phyloP scores from a whole-genome alignment of 2,329 filamentous ascomycete genomes.

The Aspergillus tubingensis region DNA sequence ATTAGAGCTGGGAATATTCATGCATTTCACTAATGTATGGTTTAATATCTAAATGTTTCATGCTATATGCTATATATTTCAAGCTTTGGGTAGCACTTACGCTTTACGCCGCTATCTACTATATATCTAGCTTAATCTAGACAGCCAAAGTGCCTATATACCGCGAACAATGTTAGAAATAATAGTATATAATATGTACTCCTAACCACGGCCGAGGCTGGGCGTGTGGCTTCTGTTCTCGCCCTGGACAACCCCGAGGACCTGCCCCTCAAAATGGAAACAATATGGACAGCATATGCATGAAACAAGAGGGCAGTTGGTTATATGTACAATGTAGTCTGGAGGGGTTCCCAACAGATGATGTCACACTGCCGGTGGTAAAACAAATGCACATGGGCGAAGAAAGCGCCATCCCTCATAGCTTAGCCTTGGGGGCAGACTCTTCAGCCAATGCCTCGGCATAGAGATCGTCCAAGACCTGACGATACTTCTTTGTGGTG shows the following conservation, averaged over 20 bases:
- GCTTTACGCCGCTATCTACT: neutral
- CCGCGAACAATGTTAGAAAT: neutral
- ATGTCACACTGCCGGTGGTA: neutral
- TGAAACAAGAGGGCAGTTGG: neutral
- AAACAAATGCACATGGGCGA: neutral
- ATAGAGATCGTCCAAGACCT: slow-evolving; percentile 62
- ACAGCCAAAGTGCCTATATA: neutral
- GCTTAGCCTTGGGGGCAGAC: slow-evolving; percentile 43
- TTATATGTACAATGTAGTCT: neutral
- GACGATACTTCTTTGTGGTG: slow-evolving; percentile 62
- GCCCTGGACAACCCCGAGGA: neutral
- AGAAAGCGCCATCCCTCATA: slow-evolving; percentile 27
- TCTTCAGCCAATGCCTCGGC: slow-evolving; percentile 52
- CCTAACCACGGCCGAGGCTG: neutral
- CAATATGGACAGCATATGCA: neutral
- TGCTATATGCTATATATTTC: too few relatives aligned
- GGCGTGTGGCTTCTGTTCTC: neutral
- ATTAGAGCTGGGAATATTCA: too few relatives aligned
- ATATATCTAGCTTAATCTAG: neutral
- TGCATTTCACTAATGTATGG: too few relatives aligned
- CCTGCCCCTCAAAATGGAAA: neutral
- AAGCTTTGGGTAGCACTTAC: too few relatives aligned
- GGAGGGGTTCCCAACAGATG: too few relatives aligned
- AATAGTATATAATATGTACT: neutral
- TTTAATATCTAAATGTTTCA: too few relatives aligned